A percentile compares a stretch with the other conserved stretches of the same genome.
Conservation (phyloP, 768 basidiomycete genomes). For the Lenzites betulinus region DNA sequence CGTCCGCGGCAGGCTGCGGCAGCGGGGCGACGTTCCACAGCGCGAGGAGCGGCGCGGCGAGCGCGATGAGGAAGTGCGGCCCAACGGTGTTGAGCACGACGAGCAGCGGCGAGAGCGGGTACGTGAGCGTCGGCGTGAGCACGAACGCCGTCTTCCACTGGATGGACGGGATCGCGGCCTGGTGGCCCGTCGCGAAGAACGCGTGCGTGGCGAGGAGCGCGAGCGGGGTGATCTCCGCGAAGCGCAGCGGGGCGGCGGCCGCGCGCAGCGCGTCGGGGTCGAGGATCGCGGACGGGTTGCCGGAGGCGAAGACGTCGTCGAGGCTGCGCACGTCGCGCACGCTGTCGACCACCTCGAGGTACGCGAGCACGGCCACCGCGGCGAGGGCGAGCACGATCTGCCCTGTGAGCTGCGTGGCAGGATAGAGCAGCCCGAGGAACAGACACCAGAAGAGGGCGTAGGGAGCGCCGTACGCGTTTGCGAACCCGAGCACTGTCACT, state of each 20-base stretch:
- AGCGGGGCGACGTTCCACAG: slow-evolving; percentile 84
- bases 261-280: slow-evolving; percentile 33
- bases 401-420: slow-evolving; percentile 75
- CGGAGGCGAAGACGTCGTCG: slow-evolving; percentile 50
- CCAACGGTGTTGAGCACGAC: slow-evolving; percentile 81
- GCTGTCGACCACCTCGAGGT: slow-evolving; percentile 81
- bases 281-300: slow-evolving; percentile 47
- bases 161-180: slow-evolving; percentile 82
- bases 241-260: slow-evolving; percentile 43
- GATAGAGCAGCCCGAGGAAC: slow-evolving; percentile 60
- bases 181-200: slow-evolving; percentile 92
- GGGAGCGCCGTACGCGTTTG: slow-evolving; percentile 87
- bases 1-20: slow-evolving; percentile 30
- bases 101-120: slow-evolving; percentile 74
- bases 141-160: slow-evolving; percentile 97
- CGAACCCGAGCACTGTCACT: slow-evolving; percentile 75
- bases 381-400: slow-evolving; percentile 74
- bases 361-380: slow-evolving; percentile 66
- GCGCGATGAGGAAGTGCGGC: slow-evolving; percentile 62
- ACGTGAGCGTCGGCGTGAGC: slow-evolving; percentile 65
- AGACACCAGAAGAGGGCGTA: slow-evolving; percentile 83
- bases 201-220: slow-evolving; percentile 73
- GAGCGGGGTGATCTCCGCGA: slow-evolving; percentile 72
- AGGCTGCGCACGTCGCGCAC: slow-evolving; percentile 68
- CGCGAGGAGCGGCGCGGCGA: slow-evolving; percentile 71